Evolutionary conservation across 495 filamentous ascomycete genomes (phyloP).

Genomic region (Viridothelium virens): DNA sequence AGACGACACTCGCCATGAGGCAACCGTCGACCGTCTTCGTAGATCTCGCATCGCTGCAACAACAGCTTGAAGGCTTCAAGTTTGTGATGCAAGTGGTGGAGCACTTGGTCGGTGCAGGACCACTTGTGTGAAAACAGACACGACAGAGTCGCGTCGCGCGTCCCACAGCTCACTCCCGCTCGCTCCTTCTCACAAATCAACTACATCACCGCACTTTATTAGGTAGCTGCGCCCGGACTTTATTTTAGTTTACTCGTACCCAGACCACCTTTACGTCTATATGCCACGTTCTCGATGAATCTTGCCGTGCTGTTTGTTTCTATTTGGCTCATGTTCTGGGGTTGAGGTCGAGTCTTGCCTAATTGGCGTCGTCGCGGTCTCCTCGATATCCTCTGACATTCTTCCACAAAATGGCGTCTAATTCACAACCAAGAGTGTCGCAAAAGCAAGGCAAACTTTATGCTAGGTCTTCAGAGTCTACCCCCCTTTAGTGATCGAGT

Average conservation of each 20-base stretch:
- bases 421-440: conserved; percentile 28
- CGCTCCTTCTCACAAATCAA: too few species aligned
- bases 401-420: not conserved
- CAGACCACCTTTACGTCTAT: too few species aligned
- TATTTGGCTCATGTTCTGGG: too few species aligned
- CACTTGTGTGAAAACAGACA: not conserved
- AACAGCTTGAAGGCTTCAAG: not conserved
- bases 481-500: conserved; percentile 15
- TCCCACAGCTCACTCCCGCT: not conserved
- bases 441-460: conserved; percentile 40
- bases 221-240: too few species aligned
- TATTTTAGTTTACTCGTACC: too few species aligned
- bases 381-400: not conserved
- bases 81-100: not conserved
- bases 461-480: conserved; percentile 39
- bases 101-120: not conserved
- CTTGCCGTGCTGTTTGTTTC: too few species aligned
- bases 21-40: not conserved
- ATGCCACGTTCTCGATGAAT: too few species aligned
- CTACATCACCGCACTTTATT: too few species aligned
- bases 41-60: not conserved
- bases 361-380: too few species aligned
- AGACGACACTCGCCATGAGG: conserved; percentile 76
- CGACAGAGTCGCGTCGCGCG: conserved; percentile 1
- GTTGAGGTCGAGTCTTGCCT: too few species aligned